phyloP scores from a whole-genome alignment of 768 basidiomycete species.

The Podaxis rugospora region DNA sequence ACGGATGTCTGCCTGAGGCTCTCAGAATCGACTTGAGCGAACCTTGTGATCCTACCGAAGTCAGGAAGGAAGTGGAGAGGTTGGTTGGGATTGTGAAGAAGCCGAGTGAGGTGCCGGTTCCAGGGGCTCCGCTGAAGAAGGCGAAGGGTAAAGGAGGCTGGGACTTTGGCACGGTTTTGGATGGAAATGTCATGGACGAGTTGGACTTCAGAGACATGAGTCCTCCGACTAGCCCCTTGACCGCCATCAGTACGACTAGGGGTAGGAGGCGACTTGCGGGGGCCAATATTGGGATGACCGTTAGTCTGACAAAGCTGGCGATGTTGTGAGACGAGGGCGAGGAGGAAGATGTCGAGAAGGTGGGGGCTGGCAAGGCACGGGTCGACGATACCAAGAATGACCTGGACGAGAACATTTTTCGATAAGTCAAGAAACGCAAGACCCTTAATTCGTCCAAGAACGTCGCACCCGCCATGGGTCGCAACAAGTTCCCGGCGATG shows the following conservation, averaged over 20 bases:
- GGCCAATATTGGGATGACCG: conserved; percentile 15
- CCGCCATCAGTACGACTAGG: conserved; percentile 17
- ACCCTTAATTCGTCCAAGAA: conserved; percentile 8
- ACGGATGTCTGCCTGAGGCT: conserved; percentile 48
- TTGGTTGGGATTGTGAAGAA: no score
- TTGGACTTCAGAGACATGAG: conserved; percentile 17
- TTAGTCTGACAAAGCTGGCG: conserved; percentile 19
- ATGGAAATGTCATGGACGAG: neutral
- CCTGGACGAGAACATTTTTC: conserved; percentile 17
- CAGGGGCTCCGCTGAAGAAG: conserved; percentile 32
- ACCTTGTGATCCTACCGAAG: conserved; percentile 27
- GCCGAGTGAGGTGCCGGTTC: conserved; percentile 17
- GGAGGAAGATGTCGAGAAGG: conserved; percentile 11
- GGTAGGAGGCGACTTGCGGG: conserved; percentile 14
- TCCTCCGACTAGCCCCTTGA: conserved; percentile 34
- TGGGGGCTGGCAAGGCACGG: conserved; percentile 14
- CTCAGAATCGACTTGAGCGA: conserved; percentile 42
- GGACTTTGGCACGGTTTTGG: conserved; percentile 6
- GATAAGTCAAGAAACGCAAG: conserved; percentile 20
- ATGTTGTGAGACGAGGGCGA: conserved; percentile 28
- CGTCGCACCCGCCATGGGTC: conserved; percentile 18
- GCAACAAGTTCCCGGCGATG: conserved; percentile 9
- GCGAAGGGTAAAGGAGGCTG: conserved; percentile 20
- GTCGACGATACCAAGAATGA: conserved; percentile 20
- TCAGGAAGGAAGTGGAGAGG: conserved; percentile 45